Evolutionary conservation across 805 yeast species (phyloP).

Genomic region (Cyberlindnera subsufficiens): DNA sequence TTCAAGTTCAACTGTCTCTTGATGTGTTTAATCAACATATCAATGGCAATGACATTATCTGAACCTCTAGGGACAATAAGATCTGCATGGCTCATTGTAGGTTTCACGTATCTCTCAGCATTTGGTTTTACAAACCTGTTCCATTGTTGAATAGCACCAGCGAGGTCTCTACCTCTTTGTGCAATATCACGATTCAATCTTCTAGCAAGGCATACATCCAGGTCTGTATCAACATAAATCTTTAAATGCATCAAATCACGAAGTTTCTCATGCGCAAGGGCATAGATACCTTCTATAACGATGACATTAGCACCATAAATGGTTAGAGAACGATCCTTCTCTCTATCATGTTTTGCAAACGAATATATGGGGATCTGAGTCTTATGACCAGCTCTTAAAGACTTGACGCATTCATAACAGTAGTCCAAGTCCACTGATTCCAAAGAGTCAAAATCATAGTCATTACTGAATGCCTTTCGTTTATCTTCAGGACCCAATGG

Average conservation of each 20-base stretch:
- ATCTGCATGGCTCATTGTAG: constrained; percentile 77
- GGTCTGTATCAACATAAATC: constrained; percentile 88
- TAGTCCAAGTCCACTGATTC: constrained; percentile 77
- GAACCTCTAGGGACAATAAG: constrained; percentile 87
- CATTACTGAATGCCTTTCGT: constrained; percentile 54
- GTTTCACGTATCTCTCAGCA: constrained; percentile 67
- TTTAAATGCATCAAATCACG: constrained; percentile 77
- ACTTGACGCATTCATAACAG: constrained; percentile 53
- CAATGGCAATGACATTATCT: constrained; percentile 76
- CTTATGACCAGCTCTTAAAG: constrained; percentile 64
- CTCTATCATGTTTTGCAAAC: constrained; percentile 51
- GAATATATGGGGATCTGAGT: constrained; percentile 68
- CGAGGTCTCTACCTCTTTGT: constrained; percentile 78
- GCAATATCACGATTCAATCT: constrained; percentile 82
- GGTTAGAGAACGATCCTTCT: constrained; percentile 54
- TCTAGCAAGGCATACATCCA: constrained; percentile 88
- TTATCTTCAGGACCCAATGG: constrained; percentile 63
- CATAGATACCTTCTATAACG: constrained; percentile 86
- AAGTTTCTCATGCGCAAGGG: constrained; percentile 65
- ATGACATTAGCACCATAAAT: constrained; percentile 94
- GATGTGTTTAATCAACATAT: constrained; percentile 74
- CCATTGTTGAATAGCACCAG: constrained; percentile 87
- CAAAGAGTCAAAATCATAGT: constrained; percentile 86
- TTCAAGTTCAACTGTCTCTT: constrained; percentile 62
- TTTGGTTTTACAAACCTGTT: constrained; percentile 87